Evolutionary conservation across 495 filamentous ascomycete species (phyloP).

Genomic region (Podospora comata): DNA sequence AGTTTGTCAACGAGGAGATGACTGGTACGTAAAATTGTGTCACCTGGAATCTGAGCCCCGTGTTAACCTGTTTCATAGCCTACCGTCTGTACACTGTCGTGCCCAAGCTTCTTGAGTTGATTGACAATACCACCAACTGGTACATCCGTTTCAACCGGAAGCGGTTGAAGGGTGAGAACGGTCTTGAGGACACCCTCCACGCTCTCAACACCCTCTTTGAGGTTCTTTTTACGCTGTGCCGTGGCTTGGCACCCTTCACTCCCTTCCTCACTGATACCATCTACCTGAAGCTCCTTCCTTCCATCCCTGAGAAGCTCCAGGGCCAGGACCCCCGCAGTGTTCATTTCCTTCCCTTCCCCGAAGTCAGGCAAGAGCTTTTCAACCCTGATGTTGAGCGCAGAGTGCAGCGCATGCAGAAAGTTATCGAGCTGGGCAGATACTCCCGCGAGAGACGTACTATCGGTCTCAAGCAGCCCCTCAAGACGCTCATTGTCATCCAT

Average conservation of each 20-base stretch:
- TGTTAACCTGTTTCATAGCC: slow-evolving; percentile 35
- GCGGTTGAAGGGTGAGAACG: slow-evolving; percentile 90
- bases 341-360: slow-evolving; percentile 89
- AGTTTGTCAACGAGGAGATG: slow-evolving; percentile 97
- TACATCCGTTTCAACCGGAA: slow-evolving; percentile 99
- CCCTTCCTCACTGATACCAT: slow-evolving; percentile 95
- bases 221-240: slow-evolving; percentile 82
- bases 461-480: slow-evolving; percentile 84
- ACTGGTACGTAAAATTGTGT: slow-evolving; percentile 47
- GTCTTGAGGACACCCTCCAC: slow-evolving; percentile 74
- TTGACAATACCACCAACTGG: slow-evolving; percentile 98
- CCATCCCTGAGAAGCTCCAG: slow-evolving; percentile 56
- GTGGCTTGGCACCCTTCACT: slow-evolving; percentile 88
- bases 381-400: slow-evolving; percentile 80
- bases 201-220: slow-evolving; percentile 97
- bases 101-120: slow-evolving; percentile 78
- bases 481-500: slow-evolving; percentile 87
- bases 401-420: slow-evolving; percentile 87
- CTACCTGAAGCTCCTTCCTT: slow-evolving; percentile 77
- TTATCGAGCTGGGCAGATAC: slow-evolving; percentile 85
- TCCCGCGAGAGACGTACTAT: slow-evolving; percentile 82
- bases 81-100: slow-evolving; percentile 95
- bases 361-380: slow-evolving; percentile 82
- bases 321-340: slow-evolving; percentile 74
- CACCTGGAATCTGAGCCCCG: not conserved